phyloP scores from a whole-genome alignment of 768 basidiomycete species.

The Leucocoprinus birnbaumii region DNA sequence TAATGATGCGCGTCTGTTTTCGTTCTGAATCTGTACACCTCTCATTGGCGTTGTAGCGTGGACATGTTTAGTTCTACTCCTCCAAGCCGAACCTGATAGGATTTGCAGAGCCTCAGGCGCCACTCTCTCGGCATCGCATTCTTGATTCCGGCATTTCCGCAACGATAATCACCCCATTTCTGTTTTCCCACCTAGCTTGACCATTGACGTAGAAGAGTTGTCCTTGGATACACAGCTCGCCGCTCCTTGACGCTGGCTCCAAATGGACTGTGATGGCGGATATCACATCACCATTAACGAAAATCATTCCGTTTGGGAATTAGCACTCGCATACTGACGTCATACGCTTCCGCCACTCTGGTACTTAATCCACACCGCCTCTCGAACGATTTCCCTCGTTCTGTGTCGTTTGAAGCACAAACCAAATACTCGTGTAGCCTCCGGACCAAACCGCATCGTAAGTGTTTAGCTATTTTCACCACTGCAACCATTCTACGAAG shows the following conservation, averaged over 20 bases:
- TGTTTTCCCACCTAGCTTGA: background rate
- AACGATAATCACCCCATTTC: background rate
- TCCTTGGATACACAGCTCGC: background rate
- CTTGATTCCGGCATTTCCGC: background rate
- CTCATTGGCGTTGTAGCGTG: too few species aligned
- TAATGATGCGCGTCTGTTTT: background rate
- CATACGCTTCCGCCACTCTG: background rate
- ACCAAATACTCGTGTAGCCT: background rate
- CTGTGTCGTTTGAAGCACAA: background rate
- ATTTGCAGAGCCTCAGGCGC: background rate
- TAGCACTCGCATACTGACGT: constrained; percentile 1
- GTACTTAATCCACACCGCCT: constrained; percentile 1
- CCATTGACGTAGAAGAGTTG: constrained; percentile 6
- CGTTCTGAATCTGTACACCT: background rate
- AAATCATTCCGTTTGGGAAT: constrained; percentile 1
- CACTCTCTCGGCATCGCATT: background rate
- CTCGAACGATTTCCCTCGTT: background rate
- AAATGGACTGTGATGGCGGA: constrained; percentile 1
- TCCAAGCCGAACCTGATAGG: background rate
- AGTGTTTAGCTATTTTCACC: too few species aligned
- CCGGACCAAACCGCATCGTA: too few species aligned
- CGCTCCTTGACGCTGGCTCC: background rate
- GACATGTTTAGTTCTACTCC: background rate
- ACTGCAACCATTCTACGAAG: too few species aligned
- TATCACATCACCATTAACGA: background rate